Evolutionary conservation across 345 rosid species (phyloP).

Genomic region (Brassica napus): DNA sequence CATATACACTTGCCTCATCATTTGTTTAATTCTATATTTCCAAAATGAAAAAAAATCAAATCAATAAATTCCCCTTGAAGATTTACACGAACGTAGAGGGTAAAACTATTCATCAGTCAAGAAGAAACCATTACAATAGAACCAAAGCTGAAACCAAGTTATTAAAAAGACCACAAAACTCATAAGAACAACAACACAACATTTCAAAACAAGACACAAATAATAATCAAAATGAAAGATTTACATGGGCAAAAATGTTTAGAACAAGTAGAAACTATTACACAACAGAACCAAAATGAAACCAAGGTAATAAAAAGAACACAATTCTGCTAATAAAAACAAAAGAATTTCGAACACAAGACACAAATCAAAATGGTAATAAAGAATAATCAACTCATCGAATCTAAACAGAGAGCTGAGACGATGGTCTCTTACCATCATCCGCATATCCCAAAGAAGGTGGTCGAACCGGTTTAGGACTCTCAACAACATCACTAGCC

Average conservation of each 20-base stretch:
- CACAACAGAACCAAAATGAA: neutral
- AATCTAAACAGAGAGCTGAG: constrained; percentile 28
- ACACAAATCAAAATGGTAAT: neutral
- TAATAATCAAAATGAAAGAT: neutral
- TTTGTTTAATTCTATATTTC: neutral
- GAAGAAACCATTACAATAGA: neutral
- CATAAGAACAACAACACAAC: neutral
- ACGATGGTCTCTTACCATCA: constrained; percentile 30
- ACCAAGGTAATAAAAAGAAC: neutral
- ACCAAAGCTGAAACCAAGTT: neutral
- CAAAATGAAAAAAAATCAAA: neutral
- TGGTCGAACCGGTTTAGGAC: constrained; percentile 39
- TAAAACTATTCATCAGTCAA: neutral
- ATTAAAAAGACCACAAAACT: neutral
- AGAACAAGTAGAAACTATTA: neutral
- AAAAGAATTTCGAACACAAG: neutral
- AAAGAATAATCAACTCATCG: neutral
- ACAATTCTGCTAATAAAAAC: neutral
- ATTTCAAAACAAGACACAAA: neutral
- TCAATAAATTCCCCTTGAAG: neutral
- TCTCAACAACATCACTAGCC: constrained; percentile 30
- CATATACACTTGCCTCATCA: neutral
- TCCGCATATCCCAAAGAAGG: constrained; percentile 31
- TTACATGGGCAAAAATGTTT: neutral
- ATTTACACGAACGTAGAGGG: neutral